Base-by-base conservation (phyloP, 2,329 filamentous ascomycete species). In the Cordyceps farinosa region DNA sequence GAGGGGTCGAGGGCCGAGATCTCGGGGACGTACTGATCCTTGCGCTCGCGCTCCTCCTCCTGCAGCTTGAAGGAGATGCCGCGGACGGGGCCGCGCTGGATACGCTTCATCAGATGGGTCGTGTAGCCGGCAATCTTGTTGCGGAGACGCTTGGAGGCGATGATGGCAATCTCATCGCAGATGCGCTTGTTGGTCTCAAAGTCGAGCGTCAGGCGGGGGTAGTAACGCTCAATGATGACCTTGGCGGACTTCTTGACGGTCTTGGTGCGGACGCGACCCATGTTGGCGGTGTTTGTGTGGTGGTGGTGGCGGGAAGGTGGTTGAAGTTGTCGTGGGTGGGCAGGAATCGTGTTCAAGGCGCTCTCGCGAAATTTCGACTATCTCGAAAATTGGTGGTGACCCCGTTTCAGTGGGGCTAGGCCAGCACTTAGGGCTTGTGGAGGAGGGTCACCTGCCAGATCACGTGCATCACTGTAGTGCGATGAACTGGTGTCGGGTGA, bases 11-110 rank as follows among this genome's bases (percentile, higher is more conserved):
- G 90, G 77, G 95, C 95, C 66, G 96, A 99, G 74, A 99, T 87
- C 84, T 99, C 95, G 77, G 95, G 95, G 71, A 99, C 95, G 86
- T 97, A 99, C 87, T 99, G 95, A 86, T 99, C 95, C 91, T 99
- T 99, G 80, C 95, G 90, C 86, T 99, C 95, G 87, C 95, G 92
- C 90, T 99, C 95, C 87, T 99, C 95, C 86, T 99, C 95, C 85
- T 99, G 95, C 67, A 99, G 91, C 89, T 99, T 99, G 93, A 99
- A 99, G 82, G 96, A 99, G 84, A 99, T 99, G 86, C 95, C 95
- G 76, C 95, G 96, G 82, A 99, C 95, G 71, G 95, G 95, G 71
- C 95, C 95, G 80, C 95, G 92, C 87, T 98, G 95, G 75, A 99
- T 99, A 83, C 95, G 95, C 90, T 98, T 98, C 96, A 99, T 99